Evolutionary conservation across 2,329 filamentous ascomycete genomes (phyloP).

Genomic region (Pseudomassariella vexata): DNA sequence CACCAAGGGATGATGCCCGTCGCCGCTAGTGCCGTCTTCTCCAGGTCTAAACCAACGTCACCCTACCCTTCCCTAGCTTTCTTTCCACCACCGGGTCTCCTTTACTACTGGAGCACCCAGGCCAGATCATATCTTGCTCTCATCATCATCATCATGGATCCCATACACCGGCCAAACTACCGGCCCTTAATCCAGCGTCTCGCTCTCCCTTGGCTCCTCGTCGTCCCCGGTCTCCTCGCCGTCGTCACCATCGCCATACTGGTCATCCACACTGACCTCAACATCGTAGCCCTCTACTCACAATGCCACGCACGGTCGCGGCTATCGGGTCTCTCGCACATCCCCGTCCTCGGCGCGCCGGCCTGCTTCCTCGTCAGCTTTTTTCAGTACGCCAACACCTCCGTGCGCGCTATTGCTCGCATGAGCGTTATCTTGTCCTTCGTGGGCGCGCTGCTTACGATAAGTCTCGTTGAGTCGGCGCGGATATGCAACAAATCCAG

Average conservation of each 20-base stretch:
- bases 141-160: constrained; percentile 3
- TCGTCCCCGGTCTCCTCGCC: constrained; percentile 43
- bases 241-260: constrained; percentile 33
- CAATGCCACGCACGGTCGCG: constrained; percentile 45
- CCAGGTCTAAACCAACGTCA: too few species aligned
- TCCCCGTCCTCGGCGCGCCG: constrained; percentile 39
- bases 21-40: too few species aligned
- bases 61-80: too few species aligned
- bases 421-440: constrained; percentile 38
- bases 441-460: constrained; percentile 40
- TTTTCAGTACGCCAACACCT: constrained; percentile 37
- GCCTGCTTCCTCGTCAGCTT: constrained; percentile 46
- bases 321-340: constrained; percentile 35
- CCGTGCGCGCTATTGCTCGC: constrained; percentile 32
- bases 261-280: constrained; percentile 42
- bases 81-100: too few species aligned
- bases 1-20: too few species aligned
- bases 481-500: constrained; percentile 30
- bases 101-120: too few species aligned
- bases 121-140: constrained; percentile 1
- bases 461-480: constrained; percentile 43
- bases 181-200: constrained; percentile 46
- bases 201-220: constrained; percentile 44
- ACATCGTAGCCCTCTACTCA: constrained; percentile 45
- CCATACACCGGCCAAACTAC: constrained; percentile 13